Base-by-base conservation (phyloP, 306 rosid genomes). In the Amphicarpaea edgeworthii region DNA sequence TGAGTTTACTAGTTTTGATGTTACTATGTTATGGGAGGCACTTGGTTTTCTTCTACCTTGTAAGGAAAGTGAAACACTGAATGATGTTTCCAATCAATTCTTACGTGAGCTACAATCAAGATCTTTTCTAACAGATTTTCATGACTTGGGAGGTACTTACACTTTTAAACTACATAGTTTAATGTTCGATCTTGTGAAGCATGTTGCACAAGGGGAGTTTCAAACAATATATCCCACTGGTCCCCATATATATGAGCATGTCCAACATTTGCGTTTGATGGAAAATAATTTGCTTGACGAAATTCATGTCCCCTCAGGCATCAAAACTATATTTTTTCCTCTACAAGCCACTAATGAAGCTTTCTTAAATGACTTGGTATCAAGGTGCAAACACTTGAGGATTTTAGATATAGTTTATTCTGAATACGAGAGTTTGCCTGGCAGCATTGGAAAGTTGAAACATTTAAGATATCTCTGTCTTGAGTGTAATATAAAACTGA, bases 1-100 rank as follows among this genome's bases (percentile, higher is more conserved):
- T n/a, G n/a, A n/a, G n/a, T n/a, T n/a, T n/a, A n/a, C n/a, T n/a
- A n/a, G n/a, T n/a, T n/a, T n/a, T n/a, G n/a, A n/a, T n/a, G n/a
- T n/a, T n/a, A n/a, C n/a, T n/a, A n/a, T n/a, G n/a, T n/a, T n/a
- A n/a, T n/a, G n/a, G n/a, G n/a, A n/a, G n/a, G n/a, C n/a, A n/a
- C n/a, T n/a, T n/a, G n/a, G n/a, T 42, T 45, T 42, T 66, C 54
- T 66, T 66, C 54, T 54, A 42, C 30, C 53, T 11, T 38, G 54
- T 0, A 20, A 41, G n/a, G 5, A 21, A 41, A n/a, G 53, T 66
- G 14, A 66, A 45, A 20, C 54, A 12, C 6, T 42, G 1, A 0
- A 42, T 6, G 54, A 42, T 42, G 21, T 42, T 5, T 7, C 17
- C 38, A 66, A 3, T 60, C 66, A 28, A 14, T 14, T 14, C n/a